Conservation (phyloP, 2,329 filamentous ascomycete genomes). For the Aulographum hederae region DNA sequence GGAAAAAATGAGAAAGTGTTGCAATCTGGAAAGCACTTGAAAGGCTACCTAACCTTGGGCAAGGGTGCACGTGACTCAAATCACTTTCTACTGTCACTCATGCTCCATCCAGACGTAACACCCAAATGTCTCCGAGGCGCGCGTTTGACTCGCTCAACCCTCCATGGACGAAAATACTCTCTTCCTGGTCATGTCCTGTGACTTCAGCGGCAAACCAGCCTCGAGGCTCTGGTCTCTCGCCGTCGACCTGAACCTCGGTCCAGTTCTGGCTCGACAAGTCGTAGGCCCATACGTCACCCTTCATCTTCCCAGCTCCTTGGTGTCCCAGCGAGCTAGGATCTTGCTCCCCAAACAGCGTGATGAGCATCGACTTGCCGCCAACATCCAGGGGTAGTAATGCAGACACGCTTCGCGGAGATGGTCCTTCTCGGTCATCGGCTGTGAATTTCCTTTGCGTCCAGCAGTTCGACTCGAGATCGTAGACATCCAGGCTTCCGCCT, state of each 20-base stretch:
- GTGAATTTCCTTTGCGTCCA: slow-evolving; percentile 23
- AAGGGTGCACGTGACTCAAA: too few species aligned
- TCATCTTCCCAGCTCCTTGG: slow-evolving; percentile 37
- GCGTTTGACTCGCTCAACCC: slow-evolving; percentile 34
- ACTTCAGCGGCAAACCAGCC: slow-evolving; percentile 38
- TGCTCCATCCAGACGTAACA: neutral
- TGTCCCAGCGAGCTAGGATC: slow-evolving; percentile 35
- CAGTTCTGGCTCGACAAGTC: slow-evolving; percentile 17
- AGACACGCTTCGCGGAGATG: slow-evolving; percentile 31
- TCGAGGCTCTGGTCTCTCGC: slow-evolving; percentile 19
- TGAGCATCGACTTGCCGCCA: slow-evolving; percentile 17
- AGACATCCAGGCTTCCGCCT: slow-evolving; percentile 54
- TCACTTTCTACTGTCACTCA: too few species aligned
- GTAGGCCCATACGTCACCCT: slow-evolving; percentile 32
- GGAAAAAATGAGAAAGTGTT: too few species aligned
- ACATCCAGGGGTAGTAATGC: slow-evolving; percentile 24
- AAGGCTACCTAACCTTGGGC: too few species aligned
- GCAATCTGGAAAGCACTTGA: too few species aligned
- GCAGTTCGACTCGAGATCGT: slow-evolving; percentile 15
- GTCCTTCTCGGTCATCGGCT: slow-evolving; percentile 26
- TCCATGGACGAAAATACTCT: slow-evolving; percentile 27
- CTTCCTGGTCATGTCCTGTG: slow-evolving; percentile 11
- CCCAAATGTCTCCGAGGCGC: slow-evolving; percentile 32
- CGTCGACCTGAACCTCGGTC: slow-evolving; percentile 12
- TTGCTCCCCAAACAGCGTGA: slow-evolving; percentile 35